Evolutionary conservation across 495 filamentous ascomycete genomes (phyloP), one percentile per base, ranked within the genome.

Genomic region (Evansstolkia leycettana): DNA sequence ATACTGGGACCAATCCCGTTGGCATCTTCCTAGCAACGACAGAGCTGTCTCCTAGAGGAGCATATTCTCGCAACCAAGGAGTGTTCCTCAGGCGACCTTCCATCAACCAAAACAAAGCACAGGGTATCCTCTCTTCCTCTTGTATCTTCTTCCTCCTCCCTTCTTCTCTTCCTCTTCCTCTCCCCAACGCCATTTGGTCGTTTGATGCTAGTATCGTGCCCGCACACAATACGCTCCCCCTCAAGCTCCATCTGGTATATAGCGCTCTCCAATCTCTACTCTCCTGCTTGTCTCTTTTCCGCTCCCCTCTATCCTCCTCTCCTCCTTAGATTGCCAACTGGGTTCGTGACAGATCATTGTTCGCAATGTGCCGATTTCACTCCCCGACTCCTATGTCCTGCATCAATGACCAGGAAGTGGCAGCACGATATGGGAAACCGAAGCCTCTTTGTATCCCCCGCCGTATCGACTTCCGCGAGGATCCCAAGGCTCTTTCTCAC

Each of bases 151-250:
- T 38, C 37, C 11, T 29, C 28, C 12, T 29, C 24, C n/a, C 29
- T 16, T 37, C 37, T 27, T 36, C 37, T 15, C 14, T 15, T 29
- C 14, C 28, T 36, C 31, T 38, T 28, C 23, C 31, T 26, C 33
- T 25, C 33, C 36, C 40, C 20, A 9, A 42, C 36, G 35, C 34
- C 41, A 10, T 29, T 33, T 50, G 40, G 40, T 43, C 14, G 33
- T 40, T 46, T 39, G 38, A 50, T 42, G 31, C 38, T 43, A 46
- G 47, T 45, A 41, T 29, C 36, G 38, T 48, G 38, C n/a, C n/a
- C n/a, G n/a, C n/a, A n/a, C n/a, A n/a, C n/a, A n/a, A n/a, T 33
- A 41, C 45, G 33, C 18, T 37, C 11, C n/a, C n/a, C n/a, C 28
- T 29, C 28, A 29, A 29, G 28, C 28, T 15, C 28, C 14, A n/a